Conservation (phyloP, 768 basidiomycete genomes). For the Strobilomyces dryophilus region DNA sequence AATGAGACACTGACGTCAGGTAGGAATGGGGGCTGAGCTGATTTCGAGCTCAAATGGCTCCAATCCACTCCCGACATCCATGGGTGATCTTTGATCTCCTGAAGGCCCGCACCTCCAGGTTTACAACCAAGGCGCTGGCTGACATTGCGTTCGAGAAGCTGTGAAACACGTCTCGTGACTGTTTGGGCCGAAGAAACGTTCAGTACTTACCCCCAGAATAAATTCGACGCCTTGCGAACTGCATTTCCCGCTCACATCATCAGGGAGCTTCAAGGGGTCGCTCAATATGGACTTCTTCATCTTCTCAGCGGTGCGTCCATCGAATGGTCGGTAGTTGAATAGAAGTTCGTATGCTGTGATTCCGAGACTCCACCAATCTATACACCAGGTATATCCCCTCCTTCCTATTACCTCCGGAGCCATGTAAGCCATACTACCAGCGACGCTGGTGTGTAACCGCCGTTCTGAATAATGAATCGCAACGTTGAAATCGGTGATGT, state of each 20-base stretch:
- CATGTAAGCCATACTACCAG: constrained; percentile 99
- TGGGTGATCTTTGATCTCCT: constrained; percentile 74
- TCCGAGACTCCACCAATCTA: constrained; percentile 97
- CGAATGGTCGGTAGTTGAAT: constrained; percentile 79
- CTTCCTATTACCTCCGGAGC: constrained; percentile 93
- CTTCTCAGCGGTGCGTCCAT: constrained; percentile 84
- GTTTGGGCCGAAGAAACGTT: neutral
- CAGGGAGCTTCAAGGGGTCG: constrained; percentile 76
- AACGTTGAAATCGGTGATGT: constrained; percentile 98
- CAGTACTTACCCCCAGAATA: constrained; percentile 56
- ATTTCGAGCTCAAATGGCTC: constrained; percentile 68
- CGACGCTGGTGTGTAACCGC: constrained; percentile 85
- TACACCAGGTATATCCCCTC: constrained; percentile 88
- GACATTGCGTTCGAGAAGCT: constrained; percentile 86
- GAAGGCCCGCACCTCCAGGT: constrained; percentile 61
- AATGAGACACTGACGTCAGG: constrained; percentile 73
- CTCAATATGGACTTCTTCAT: constrained; percentile 85
- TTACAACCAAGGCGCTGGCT: constrained; percentile 78
- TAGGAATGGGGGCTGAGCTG: constrained; percentile 75
- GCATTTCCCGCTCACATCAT: constrained; percentile 54
- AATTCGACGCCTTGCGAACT: constrained; percentile 65
- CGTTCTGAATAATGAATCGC: constrained; percentile 95
- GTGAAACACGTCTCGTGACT: constrained; percentile 9
- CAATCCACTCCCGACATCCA: constrained; percentile 88
- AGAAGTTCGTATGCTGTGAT: constrained; percentile 89